phyloP scores from a whole-genome alignment of 2,329 filamentous ascomycete species.

The Cytospora paraplurivora region DNA sequence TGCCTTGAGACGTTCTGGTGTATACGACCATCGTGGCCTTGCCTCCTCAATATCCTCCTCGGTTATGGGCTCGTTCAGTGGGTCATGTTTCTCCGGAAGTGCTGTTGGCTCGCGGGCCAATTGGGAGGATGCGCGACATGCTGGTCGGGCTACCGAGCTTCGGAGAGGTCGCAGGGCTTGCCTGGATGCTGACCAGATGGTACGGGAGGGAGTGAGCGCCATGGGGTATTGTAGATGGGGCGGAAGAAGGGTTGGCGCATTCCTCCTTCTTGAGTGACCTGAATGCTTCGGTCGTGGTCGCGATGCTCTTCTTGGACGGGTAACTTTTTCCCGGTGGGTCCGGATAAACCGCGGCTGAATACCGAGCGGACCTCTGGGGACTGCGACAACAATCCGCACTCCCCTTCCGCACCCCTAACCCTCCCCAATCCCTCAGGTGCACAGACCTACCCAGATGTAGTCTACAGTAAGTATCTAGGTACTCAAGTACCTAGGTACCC shows the following conservation, averaged over 20 bases:
- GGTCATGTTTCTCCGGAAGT: slow-evolving; percentile 25
- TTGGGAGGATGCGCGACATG: slow-evolving; percentile 21
- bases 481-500: neutral
- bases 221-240: slow-evolving; percentile 30
- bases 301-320: slow-evolving; percentile 12
- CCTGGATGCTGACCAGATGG: slow-evolving; percentile 38
- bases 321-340: slow-evolving; percentile 30
- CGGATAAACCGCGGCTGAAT: neutral
- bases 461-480: too few relatives aligned
- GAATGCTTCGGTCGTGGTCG: slow-evolving; percentile 5
- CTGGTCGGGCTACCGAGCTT: slow-evolving; percentile 16
- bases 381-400: too few relatives aligned
- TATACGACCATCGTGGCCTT: slow-evolving; percentile 69
- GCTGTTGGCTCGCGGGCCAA: slow-evolving; percentile 22
- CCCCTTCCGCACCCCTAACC: too few relatives aligned
- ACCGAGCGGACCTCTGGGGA: too few relatives aligned
- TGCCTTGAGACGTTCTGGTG: slow-evolving; percentile 69
- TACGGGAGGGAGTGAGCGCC: slow-evolving; percentile 41
- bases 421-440: too few relatives aligned
- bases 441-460: too few relatives aligned
- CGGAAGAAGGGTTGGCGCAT: slow-evolving; percentile 23
- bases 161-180: slow-evolving; percentile 38
- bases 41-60: slow-evolving; percentile 27
- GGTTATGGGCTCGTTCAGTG: slow-evolving; percentile 25
- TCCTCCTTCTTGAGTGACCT: slow-evolving; percentile 10